Base-by-base conservation (phyloP, 306 rosid genomes). In the Cucurbita moschata region DNA sequence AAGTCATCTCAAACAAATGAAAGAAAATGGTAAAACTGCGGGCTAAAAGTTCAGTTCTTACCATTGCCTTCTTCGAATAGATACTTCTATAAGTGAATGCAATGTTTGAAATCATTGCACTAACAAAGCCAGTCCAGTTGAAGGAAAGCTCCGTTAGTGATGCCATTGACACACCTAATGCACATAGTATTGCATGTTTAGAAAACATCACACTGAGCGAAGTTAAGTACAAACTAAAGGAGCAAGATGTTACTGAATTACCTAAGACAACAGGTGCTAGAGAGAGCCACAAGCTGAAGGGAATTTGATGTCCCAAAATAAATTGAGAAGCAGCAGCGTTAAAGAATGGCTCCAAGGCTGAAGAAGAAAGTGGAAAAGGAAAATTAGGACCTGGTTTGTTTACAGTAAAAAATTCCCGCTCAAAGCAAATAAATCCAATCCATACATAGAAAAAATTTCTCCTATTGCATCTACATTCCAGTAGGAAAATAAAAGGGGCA, bases 61-160 rank as follows among this genome's bases (percentile, higher is more conserved):
- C 98, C 98, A 93, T 93, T 76, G 98, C 98, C 81, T 93, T 93
- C 97, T 93, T 93, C 64, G 98, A 93, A 59, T 85, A 83, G 75
- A 85, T 52, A 77, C 89, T 85, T 81, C 89, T 85, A 75, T 85
- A 85, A 43, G 89, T 85, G 54, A 85, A 85, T 70, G 89, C 80
- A 61, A 85, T 80, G 30, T 85, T 85, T 63, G 89, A 85, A 78
- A 85, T 85, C 89, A 85, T 85, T 46, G 89, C 89, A 80, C 89
- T 85, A 39, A 81, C 77, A 58, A 71, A 93, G 37, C 98, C 98
- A 14, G 65, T 57, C 98, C 97, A 93, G 79, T 93, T 93, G 85
- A 93, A 93, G 26, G 98, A 93, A 38, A 93, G 96, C 81, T 93
- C 98, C 49, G 98, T 93, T 82, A 93, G 75, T 21, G 98, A 93